Percentiles rank a stretch among this genome's conserved stretches.
Evolutionary conservation across 495 filamentous ascomycete species (phyloP).

Genomic region (Hypoxylon fuscum): DNA sequence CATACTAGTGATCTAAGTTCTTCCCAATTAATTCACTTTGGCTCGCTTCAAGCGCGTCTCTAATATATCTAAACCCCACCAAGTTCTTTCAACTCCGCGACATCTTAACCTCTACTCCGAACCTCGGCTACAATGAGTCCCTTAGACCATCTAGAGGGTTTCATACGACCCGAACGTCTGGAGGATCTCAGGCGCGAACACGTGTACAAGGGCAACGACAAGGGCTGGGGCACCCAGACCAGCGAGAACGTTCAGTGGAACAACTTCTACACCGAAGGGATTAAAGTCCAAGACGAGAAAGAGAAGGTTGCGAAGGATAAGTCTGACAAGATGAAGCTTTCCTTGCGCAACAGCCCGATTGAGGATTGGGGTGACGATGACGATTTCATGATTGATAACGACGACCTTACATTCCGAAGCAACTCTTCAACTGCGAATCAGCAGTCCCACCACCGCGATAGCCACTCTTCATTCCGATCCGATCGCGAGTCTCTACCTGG

Average conservation of each 20-base stretch:
- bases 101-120: background rate
- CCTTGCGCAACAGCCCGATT: slow-evolving; percentile 44
- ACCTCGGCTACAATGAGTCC: background rate
- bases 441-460: slow-evolving; percentile 70
- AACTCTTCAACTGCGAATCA: slow-evolving; percentile 66
- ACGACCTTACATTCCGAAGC: slow-evolving; percentile 73
- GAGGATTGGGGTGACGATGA: slow-evolving; percentile 91
- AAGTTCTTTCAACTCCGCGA: background rate
- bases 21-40: background rate
- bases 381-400: slow-evolving; percentile 74
- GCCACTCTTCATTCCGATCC: slow-evolving; percentile 78
- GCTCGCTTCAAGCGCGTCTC: background rate
- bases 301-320: background rate
- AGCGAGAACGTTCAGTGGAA: too few species aligned
- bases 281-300: too few species aligned
- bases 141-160: background rate
- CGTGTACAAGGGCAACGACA: too few species aligned
- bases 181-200: too few species aligned
- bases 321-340: slow-evolving; percentile 60
- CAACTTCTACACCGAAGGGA: too few species aligned
- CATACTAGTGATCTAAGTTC: background rate
- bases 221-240: too few species aligned
- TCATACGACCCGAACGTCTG: too few species aligned
- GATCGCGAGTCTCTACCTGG: slow-evolving; percentile 77
- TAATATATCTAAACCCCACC: background rate